Percentiles rank a stretch among this genome's conserved stretches.
Evolutionary conservation across 768 basidiomycete species (phyloP).

Genomic region (Mycena capillaripes): DNA sequence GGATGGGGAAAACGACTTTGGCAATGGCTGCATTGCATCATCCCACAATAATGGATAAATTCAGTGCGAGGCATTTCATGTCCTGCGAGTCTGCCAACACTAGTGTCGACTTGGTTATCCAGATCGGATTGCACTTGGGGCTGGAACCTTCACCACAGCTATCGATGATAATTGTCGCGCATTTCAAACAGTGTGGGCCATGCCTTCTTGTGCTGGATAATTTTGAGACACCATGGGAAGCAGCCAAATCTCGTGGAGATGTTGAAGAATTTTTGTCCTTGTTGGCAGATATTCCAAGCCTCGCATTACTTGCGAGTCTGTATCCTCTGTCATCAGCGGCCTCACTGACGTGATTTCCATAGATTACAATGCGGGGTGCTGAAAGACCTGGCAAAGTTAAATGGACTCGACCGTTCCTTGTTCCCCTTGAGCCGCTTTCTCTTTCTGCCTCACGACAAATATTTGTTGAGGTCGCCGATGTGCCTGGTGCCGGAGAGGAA

Average conservation of each 20-base stretch:
- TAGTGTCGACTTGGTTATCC: not conserved
- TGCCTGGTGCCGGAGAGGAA: not conserved
- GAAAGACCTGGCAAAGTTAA: not conserved
- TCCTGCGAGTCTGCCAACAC: constrained; percentile 25
- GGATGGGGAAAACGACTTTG: constrained; percentile 23
- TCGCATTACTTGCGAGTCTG: constrained; percentile 10
- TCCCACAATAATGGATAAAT: constrained; percentile 1
- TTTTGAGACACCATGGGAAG: constrained; percentile 31
- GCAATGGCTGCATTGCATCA: constrained; percentile 12
- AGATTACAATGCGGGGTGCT: not conserved
- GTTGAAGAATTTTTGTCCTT: constrained; percentile 25
- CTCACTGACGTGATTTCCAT: not conserved
- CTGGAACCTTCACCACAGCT: not conserved
- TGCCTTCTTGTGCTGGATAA: constrained; percentile 20
- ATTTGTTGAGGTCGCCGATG: not conserved
- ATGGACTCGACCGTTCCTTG: not conserved
- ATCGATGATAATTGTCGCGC: not conserved
- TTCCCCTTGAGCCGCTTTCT: not conserved
- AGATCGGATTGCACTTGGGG: constrained; percentile 12
- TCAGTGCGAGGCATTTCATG: constrained; percentile 13
- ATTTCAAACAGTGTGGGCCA: not conserved
- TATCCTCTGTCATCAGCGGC: no score
- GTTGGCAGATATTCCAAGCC: constrained; percentile 14
- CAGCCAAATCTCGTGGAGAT: constrained; percentile 9
- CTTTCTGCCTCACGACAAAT: not conserved